Percentiles rank a stretch among this genome's conserved stretches.
Evolutionary conservation across 169 alveolate species (phyloP).

Genomic region (Plasmodium berghei): DNA sequence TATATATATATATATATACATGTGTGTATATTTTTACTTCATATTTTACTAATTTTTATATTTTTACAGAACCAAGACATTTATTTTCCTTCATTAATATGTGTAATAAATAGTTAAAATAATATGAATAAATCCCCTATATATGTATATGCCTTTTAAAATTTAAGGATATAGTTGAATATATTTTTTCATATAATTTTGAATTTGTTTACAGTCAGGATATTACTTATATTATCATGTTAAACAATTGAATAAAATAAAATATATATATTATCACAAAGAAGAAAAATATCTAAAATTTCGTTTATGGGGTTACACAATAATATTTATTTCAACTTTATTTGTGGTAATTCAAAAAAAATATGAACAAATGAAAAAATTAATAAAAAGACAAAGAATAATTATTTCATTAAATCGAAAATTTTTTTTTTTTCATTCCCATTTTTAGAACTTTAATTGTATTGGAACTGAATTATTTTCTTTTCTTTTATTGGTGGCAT

Average conservation of each 20-base stretch:
- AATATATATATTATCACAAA: conserved; percentile 1
- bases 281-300: conserved; percentile 36
- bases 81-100: conserved; percentile 29
- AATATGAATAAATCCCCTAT: not conserved
- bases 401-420: not conserved
- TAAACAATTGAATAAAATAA: not conserved
- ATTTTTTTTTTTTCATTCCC: not conserved
- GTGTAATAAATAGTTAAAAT: conserved; percentile 9
- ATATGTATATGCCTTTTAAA: not conserved
- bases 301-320: conserved; percentile 14
- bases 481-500: conserved; percentile 18
- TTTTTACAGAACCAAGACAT: conserved; percentile 20
- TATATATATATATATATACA: too few relatives aligned
- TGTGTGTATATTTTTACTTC: too few relatives aligned
- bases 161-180: not conserved
- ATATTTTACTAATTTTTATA: not conserved
- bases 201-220: conserved; percentile 13
- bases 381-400: not conserved
- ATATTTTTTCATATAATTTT: not conserved
- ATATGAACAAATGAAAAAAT: not conserved
- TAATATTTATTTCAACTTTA: conserved; percentile 4
- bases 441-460: conserved; percentile 16
- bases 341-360: conserved; percentile 21
- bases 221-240: conserved; percentile 14
- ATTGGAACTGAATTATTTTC: conserved; percentile 21